Evolutionary conservation across 2,329 filamentous ascomycete genomes (phyloP).

Genomic region (Cordyceps fumosorosea): DNA sequence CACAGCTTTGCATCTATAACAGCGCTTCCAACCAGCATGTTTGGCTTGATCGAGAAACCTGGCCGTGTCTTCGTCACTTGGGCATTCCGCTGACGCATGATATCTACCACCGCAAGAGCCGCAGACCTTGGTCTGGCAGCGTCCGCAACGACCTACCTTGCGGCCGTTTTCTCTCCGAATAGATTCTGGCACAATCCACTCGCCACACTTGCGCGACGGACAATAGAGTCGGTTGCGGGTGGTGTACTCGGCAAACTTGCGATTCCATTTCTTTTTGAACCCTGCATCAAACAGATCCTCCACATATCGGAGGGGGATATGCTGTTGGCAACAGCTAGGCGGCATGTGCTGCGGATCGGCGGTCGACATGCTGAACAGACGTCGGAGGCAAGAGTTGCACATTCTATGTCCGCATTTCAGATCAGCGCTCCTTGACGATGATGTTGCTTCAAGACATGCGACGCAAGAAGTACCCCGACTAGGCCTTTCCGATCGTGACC

Average conservation of each 20-base stretch:
- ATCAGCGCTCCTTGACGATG: constrained; percentile 57
- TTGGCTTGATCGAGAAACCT: constrained; percentile 58
- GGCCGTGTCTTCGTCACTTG: constrained; percentile 60
- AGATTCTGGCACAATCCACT: constrained; percentile 70
- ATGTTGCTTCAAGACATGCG: constrained; percentile 64
- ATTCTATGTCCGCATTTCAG: constrained; percentile 75
- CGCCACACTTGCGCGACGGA: constrained; percentile 62
- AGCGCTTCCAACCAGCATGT: constrained; percentile 66
- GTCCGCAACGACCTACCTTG: constrained; percentile 62
- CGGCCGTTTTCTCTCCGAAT: constrained; percentile 54
- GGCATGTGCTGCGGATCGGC: constrained; percentile 78
- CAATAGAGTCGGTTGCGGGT: constrained; percentile 73
- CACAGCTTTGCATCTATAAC: constrained; percentile 64
- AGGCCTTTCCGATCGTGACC: constrained; percentile 10
- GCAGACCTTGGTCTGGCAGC: constrained; percentile 71
- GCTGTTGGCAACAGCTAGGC: constrained; percentile 69
- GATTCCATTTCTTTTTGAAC: constrained; percentile 77
- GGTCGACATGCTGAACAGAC: constrained; percentile 68
- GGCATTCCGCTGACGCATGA: constrained; percentile 65
- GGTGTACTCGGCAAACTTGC: constrained; percentile 70
- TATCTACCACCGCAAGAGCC: constrained; percentile 65
- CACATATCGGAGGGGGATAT: constrained; percentile 70
- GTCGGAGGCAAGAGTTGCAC: constrained; percentile 70
- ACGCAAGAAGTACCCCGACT: constrained; percentile 56
- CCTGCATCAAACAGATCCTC: constrained; percentile 64